Evolutionary conservation across 2,329 filamentous ascomycete species (phyloP).

Genomic region (Fusarium zealandicum): DNA sequence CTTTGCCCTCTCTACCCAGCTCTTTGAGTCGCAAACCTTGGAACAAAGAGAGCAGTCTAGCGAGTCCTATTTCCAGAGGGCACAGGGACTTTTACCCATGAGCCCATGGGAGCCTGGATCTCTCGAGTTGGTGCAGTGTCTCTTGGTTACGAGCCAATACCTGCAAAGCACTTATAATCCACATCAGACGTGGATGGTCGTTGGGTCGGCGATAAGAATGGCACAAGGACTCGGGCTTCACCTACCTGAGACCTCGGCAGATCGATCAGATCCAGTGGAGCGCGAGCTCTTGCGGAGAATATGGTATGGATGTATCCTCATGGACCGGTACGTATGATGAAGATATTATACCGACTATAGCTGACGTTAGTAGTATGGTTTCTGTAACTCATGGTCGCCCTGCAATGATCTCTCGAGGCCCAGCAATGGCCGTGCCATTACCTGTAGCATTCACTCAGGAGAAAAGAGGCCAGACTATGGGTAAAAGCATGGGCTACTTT

Average conservation of each 20-base stretch:
- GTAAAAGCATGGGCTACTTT: conserved; percentile 16
- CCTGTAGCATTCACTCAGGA: conserved; percentile 22
- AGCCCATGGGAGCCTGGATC: conserved; percentile 53
- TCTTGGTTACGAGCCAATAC: conserved; percentile 57
- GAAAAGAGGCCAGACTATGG: neutral
- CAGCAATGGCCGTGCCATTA: conserved; percentile 41
- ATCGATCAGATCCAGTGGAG: conserved; percentile 31
- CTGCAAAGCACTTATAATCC: conserved; percentile 56
- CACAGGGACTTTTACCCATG: conserved; percentile 52
- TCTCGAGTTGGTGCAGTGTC: conserved; percentile 53
- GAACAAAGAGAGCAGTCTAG: conserved; percentile 52
- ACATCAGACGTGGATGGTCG: conserved; percentile 59
- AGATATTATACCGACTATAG: neutral
- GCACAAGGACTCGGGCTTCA: conserved; percentile 57
- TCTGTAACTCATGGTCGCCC: conserved; percentile 47
- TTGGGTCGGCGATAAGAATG: conserved; percentile 54
- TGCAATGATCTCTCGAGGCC: conserved; percentile 44
- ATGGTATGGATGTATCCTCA: conserved; percentile 50
- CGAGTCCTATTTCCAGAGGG: conserved; percentile 52
- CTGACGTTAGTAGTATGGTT: conserved; percentile 42
- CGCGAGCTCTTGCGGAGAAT: conserved; percentile 42
- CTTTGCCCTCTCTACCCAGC: conserved; percentile 54
- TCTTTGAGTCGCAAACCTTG: conserved; percentile 50
- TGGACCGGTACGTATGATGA: conserved; percentile 46
- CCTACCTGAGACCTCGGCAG: conserved; percentile 48